Evolutionary conservation across 164 flowering plant species (phyloP), one percentile per base, ranked within the genome.

Genomic region (Vitis riparia): DNA sequence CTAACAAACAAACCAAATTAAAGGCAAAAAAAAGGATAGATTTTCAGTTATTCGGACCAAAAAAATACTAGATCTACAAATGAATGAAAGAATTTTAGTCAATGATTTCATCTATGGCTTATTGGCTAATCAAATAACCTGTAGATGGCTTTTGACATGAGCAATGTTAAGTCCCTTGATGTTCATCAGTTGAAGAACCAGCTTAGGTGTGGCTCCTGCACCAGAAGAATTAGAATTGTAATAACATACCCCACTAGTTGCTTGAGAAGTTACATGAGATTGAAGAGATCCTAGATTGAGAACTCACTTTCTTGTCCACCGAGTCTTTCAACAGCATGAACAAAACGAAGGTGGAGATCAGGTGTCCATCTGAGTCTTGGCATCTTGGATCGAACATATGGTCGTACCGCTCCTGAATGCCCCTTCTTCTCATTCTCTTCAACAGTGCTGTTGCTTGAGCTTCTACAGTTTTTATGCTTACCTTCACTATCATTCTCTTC

Each of bases 181-280:
- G 75, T 87, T 85, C 98, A 93, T 93, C 73, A 88, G 47, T 57
- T 89, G 93, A 78, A 91, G 93, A 76, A 93, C 94, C 76, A 91
- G 74, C 78, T 93, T 93, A 3, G 98, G 98, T 13, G 98, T 93
- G 52, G 98, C 98, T 84, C 92, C 97, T 92, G 75, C 78, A 79
- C 63, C 75, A 37, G 7, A 37, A 3, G 5, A 6, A 37, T 37
- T 37, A 37, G 44, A 37, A 37, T 37, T 37, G 44, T 37, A 37
- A 37, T 37, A 37, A 37, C 44, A 37, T 48, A 63, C 16, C 2
- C n/a, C 6, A 44, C 11, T 59, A 19, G 13, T 48, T 53, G 16
- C 56, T 53, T 13, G 56, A 53, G n/a, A 53, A n/a, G 16, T 11
- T n/a, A 14, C 15, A 53, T 12, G 56, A 53, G 16, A 53, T 53